These are phyloP conservation scores for Tolypocladium nubicola DNA, from an alignment of 2,329 filamentous ascomycete genomes.

Conservation along the genomic window DNA sequence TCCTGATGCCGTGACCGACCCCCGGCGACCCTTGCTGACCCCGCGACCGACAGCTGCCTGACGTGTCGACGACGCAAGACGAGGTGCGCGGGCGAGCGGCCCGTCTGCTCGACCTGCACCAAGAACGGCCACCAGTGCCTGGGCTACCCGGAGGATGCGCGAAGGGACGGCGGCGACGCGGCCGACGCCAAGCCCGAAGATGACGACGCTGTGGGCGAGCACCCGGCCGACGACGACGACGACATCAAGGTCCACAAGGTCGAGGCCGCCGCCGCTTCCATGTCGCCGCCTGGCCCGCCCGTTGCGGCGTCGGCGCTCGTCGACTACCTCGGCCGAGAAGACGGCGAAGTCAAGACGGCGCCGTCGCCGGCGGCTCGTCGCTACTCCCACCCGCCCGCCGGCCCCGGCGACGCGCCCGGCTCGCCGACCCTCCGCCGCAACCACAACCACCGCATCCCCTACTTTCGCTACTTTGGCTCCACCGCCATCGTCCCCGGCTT, in stretches of 20 bases:
- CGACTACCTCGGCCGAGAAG: constrained; percentile 14
- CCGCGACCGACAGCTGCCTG: constrained; percentile 39
- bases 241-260: neutral
- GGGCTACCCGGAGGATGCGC: constrained; percentile 49
- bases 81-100: constrained; percentile 63
- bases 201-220: constrained; percentile 2
- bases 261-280: neutral
- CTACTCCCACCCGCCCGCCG: constrained; percentile 3
- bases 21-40: no score
- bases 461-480: constrained; percentile 83
- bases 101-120: constrained; percentile 60
- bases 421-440: constrained; percentile 38
- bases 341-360: constrained; percentile 9
- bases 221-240: neutral
- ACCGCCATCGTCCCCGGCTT: constrained; percentile 87
- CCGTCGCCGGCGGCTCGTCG: constrained; percentile 6
- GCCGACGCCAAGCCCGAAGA: constrained; percentile 11
- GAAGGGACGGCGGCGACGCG: constrained; percentile 27
- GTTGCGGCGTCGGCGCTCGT: neutral
- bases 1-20: no score
- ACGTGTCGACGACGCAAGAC: constrained; percentile 71
- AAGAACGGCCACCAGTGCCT: constrained; percentile 61
- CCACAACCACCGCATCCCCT: constrained; percentile 62
- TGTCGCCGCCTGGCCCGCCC: neutral
- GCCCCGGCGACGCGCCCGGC: constrained; percentile 14